Percentiles rank a stretch among this genome's conserved stretches.
Evolutionary conservation across 2,329 filamentous ascomycete genomes (phyloP).

Genomic region (Neofusicoccum laricinum): DNA sequence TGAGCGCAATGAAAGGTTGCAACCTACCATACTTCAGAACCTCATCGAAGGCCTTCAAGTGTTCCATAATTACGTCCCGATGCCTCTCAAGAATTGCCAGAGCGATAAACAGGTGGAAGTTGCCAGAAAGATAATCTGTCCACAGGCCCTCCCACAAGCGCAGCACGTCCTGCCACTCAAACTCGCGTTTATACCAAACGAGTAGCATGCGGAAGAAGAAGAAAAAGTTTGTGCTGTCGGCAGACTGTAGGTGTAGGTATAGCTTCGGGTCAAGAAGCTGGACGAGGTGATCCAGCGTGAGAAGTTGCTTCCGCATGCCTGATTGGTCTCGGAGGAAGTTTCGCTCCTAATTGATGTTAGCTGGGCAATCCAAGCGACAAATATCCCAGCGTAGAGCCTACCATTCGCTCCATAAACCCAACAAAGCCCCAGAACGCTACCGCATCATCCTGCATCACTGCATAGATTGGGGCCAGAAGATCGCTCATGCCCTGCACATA

Average conservation of each 20-base stretch:
- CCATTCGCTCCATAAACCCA: constrained; percentile 94
- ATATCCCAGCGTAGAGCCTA: constrained; percentile 26
- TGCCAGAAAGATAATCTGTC: constrained; percentile 86
- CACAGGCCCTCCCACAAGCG: constrained; percentile 89
- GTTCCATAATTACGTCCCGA: constrained; percentile 91
- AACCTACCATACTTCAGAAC: constrained; percentile 87
- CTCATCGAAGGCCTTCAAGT: constrained; percentile 92
- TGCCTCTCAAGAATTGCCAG: constrained; percentile 94
- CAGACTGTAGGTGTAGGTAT: constrained; percentile 82
- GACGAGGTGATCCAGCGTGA: constrained; percentile 89
- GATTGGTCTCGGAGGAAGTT: constrained; percentile 96
- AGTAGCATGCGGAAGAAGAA: constrained; percentile 99
- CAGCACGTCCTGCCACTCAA: constrained; percentile 82
- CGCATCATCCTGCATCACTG: constrained; percentile 95
- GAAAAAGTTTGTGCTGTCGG: constrained; percentile 98
- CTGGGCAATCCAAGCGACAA: too few relatives aligned
- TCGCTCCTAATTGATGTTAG: constrained; percentile 57
- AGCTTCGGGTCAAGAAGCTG: constrained; percentile 96
- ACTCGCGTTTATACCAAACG: constrained; percentile 98
- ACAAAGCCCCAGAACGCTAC: constrained; percentile 97
- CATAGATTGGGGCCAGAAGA: constrained; percentile 90
- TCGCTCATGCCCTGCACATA: constrained; percentile 99
- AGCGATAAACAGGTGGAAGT: constrained; percentile 93
- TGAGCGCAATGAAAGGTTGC: neutral
- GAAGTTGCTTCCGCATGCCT: constrained; percentile 89